Conservation (phyloP, 192 early-diverging fungal genomes). For the Radiomyces spectabilis region DNA sequence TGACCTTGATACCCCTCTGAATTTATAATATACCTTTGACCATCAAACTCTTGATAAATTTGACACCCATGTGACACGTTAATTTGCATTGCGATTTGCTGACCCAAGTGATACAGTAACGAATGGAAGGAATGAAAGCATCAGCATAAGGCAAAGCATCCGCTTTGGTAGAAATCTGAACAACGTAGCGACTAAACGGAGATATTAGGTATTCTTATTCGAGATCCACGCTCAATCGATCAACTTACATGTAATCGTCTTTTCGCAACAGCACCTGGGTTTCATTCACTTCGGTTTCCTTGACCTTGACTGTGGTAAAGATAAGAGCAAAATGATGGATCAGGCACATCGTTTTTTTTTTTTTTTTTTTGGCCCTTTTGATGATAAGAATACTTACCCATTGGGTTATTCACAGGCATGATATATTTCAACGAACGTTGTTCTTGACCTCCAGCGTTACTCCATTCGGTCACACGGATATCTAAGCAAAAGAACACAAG, state of each 20-base stretch:
- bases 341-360: too few species aligned
- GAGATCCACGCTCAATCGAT: background rate
- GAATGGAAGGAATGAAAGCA: constrained; percentile 29
- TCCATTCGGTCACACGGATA: constrained; percentile 7
- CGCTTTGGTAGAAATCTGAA: constrained; percentile 40
- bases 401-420: constrained; percentile 68
- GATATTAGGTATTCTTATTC: background rate
- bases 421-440: constrained; percentile 48
- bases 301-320: constrained; percentile 42
- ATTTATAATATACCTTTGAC: constrained; percentile 39
- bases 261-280: constrained; percentile 48
- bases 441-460: constrained; percentile 5
- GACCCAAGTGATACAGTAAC: constrained; percentile 67
- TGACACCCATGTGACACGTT: constrained; percentile 49
- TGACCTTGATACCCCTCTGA: background rate
- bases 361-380: too few species aligned
- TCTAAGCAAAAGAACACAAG: background rate
- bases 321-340: background rate
- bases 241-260: constrained; percentile 49
- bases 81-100: constrained; percentile 47
- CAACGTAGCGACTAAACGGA: constrained; percentile 37
- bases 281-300: constrained; percentile 59
- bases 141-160: constrained; percentile 33
- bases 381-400: constrained; percentile 19
- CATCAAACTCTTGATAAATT: constrained; percentile 63